These are phyloP conservation scores for Arabidopsis lyrata DNA, from an alignment of 441 rosid genomes.

Conservation along the genomic window DNA sequence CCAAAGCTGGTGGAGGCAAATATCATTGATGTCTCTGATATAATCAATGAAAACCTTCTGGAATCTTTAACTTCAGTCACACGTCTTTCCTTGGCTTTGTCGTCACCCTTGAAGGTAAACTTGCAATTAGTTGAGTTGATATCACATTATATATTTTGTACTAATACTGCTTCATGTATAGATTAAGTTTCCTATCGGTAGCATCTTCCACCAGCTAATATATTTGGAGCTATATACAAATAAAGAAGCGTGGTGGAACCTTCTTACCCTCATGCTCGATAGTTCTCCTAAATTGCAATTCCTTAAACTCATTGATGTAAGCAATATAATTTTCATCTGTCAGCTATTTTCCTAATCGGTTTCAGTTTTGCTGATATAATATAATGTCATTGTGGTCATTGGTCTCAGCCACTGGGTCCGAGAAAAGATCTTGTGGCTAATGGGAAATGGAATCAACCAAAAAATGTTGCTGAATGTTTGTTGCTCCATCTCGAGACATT, in stretches of 20 bases:
- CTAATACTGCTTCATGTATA: background rate
- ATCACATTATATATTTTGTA: background rate
- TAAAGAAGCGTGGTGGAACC: background rate
- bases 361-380: too few relatives aligned
- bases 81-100: constrained; percentile 1
- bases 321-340: too few relatives aligned
- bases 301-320: background rate
- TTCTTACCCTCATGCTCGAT: constrained; percentile 3
- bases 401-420: too few relatives aligned
- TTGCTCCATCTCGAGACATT: too few relatives aligned
- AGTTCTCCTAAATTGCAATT: constrained; percentile 20
- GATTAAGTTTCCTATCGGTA: background rate
- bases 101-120: background rate
- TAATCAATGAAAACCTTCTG: background rate
- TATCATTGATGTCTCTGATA: background rate
- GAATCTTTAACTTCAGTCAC: constrained; percentile 16
- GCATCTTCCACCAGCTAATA: constrained; percentile 8
- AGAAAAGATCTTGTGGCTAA: too few relatives aligned
- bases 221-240: background rate
- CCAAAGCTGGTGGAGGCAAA: background rate
- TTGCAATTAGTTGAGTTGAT: background rate
- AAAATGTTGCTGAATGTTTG: too few relatives aligned
- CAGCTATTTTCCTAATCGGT: too few relatives aligned
- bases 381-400: too few relatives aligned
- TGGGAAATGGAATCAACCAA: too few relatives aligned